phyloP scores from a whole-genome alignment of 2,329 filamentous ascomycete species.

The Pseudovirgaria hyperparasitica region DNA sequence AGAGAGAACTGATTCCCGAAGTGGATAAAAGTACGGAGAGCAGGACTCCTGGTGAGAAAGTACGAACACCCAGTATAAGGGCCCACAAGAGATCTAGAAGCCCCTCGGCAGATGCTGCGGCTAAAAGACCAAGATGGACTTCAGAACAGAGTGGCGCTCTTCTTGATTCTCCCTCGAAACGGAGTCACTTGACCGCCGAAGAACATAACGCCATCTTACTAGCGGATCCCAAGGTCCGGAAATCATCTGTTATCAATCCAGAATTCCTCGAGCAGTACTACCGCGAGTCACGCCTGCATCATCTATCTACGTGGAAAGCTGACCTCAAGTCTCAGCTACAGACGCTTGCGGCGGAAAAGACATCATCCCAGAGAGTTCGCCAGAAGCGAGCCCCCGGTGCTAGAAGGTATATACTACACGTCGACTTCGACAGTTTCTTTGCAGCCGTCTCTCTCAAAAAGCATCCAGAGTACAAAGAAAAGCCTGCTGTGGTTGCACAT shows the following conservation, averaged over 20 bases:
- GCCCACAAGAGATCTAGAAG: too few relatives aligned
- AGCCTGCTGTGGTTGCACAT: slow-evolving; percentile 82
- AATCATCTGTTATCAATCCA: slow-evolving; percentile 84
- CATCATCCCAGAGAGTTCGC: slow-evolving; percentile 34
- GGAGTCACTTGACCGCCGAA: slow-evolving; percentile 60
- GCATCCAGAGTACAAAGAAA: slow-evolving; percentile 60
- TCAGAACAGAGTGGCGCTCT: slow-evolving; percentile 1
- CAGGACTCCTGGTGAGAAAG: too few relatives aligned
- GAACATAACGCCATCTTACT: slow-evolving; percentile 82
- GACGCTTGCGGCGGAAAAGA: slow-evolving; percentile 60
- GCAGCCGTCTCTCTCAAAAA: slow-evolving; percentile 80
- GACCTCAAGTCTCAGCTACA: slow-evolving; percentile 85
- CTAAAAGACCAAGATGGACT: slow-evolving; percentile 2
- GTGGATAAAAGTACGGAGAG: too few relatives aligned
- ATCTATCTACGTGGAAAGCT: slow-evolving; percentile 93
- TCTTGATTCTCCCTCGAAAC: slow-evolving; percentile 12
- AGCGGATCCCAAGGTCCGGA: slow-evolving; percentile 71
- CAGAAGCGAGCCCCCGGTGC: slow-evolving; percentile 47
- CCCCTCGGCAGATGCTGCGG: neutral
- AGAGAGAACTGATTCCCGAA: too few relatives aligned
- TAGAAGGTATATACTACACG: slow-evolving; percentile 78
- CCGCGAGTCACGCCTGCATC: slow-evolving; percentile 85
- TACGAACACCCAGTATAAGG: too few relatives aligned
- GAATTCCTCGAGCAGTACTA: slow-evolving; percentile 93
- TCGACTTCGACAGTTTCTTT: slow-evolving; percentile 98